phyloP scores from a whole-genome alignment of 73 alveolate genomes.

The Tetrahymena elliotti region DNA sequence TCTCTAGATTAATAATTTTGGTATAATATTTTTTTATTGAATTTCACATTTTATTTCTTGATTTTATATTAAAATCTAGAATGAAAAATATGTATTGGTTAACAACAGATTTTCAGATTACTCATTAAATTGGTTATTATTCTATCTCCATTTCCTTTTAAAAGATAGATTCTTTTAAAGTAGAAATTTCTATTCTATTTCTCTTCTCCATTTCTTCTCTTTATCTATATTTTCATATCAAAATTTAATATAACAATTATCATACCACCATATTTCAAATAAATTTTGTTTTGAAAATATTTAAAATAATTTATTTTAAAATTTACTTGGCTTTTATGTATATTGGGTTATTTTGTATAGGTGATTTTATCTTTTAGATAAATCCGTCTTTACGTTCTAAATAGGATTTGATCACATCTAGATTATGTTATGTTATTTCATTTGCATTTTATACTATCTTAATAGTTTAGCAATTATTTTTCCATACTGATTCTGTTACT shows the following conservation, averaged over 20 bases:
- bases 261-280: no score
- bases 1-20: no score
- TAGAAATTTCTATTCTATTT: neutral
- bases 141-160: neutral
- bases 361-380: neutral
- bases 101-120: no score
- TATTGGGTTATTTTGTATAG: neutral
- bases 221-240: neutral
- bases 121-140: neutral
- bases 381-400: neutral
- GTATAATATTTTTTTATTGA: no score
- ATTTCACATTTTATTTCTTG: no score
- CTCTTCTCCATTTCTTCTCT: neutral
- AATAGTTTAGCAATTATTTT: neutral
- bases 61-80: no score
- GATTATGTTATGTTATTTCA: neutral
- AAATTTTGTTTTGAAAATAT: no score
- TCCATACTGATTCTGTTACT: neutral
- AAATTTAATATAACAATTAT: no score
- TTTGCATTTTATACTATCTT: neutral
- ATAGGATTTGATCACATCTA: neutral
- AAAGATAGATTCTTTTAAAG: neutral
- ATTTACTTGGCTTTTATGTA: neutral
- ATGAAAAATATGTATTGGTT: no score
- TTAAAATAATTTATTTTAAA: no score